Conservation (phyloP, 257 asterid species). For the Cruciata laevipes region DNA sequence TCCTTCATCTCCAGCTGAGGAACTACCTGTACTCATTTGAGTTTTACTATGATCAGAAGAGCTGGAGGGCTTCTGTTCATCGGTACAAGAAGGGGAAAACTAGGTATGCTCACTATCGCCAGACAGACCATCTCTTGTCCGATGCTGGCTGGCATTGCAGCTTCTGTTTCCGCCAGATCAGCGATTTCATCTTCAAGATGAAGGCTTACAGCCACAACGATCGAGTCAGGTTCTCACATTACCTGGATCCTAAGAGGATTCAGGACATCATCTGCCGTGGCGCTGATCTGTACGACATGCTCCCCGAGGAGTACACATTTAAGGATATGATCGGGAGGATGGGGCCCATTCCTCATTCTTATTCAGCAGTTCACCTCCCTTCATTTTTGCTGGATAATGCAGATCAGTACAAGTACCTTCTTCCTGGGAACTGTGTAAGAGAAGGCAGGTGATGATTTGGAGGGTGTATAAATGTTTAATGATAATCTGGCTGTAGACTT, state of each 20-base stretch:
- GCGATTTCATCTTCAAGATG: constrained; percentile 81
- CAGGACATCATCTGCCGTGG: constrained; percentile 79
- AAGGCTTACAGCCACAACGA: constrained; percentile 87
- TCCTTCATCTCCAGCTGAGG: constrained; percentile 70
- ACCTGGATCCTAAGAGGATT: constrained; percentile 60
- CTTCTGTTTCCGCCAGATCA: constrained; percentile 69
- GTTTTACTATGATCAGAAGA: constrained; percentile 55
- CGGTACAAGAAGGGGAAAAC: constrained; percentile 64
- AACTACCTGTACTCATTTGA: constrained; percentile 79
- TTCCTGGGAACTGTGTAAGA: constrained; percentile 78
- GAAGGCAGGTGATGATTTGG: constrained; percentile 32
- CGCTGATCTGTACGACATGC: constrained; percentile 78
- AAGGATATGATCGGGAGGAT: constrained; percentile 69
- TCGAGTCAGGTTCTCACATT: constrained; percentile 75
- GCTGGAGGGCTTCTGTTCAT: constrained; percentile 90
- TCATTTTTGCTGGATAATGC: constrained; percentile 56
- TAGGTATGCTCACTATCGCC: constrained; percentile 72
- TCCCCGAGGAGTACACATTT: constrained; percentile 83
- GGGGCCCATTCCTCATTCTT: constrained; percentile 90
- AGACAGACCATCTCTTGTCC: constrained; percentile 54
- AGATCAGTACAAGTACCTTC: constrained; percentile 50
- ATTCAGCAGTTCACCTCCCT: constrained; percentile 80
- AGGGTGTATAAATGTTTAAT: neutral
- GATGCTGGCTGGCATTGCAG: constrained; percentile 97
- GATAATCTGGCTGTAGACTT: neutral